Base-by-base conservation (phyloP, 805 yeast species). In the Candida berthetii region DNA sequence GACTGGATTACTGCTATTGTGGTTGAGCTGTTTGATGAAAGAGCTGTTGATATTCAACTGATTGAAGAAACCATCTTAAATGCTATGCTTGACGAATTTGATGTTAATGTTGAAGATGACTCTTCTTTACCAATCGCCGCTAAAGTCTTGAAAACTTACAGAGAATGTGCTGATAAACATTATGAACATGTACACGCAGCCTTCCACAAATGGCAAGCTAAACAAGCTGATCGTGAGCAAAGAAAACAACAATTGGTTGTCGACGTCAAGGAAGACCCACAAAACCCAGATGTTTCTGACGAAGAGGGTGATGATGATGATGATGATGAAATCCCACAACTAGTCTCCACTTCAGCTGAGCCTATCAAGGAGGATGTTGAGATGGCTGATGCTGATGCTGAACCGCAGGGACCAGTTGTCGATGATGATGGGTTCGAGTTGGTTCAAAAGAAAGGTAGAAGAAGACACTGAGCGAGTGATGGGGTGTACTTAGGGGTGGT, bases 41-140 rank as follows among this genome's bases (percentile, higher is more conserved):
- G 69, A 39, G 71, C 76, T 4, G 85, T 91, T 5, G 98, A 89
- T 52, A 69, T 85, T 3, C 80, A 78, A 31, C 75, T 84, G 48
- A 76, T 93, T 22, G 97, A 93, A 63, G 96, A 85, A 55, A 78
- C 95, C 15, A 66, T 93, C 45, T 67, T 85, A 39, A 84, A 85
- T 56, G 93, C 95, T 20, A 87, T 93, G 96, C 80, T 81, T 45
- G 99, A 91, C 64, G 99, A 93, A 61, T 93, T 91, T 55, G 97
- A 88, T 44, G 84, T 83, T 8, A 74, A 79, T 35, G 78, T 93
- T 35, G 97, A 93, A 54, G 96, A 91, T 57, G 96, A 87, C 51
- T 80, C 95, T 9, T 91, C 96, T 0, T 69, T 82, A 41, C 76
- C 77, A 7, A 76, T 87, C 27, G 95, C 91, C 4, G 78, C 72